These are phyloP conservation scores for Lineolata rhizophorae DNA, from an alignment of 495 filamentous ascomycete species.

Conservation along the genomic window DNA sequence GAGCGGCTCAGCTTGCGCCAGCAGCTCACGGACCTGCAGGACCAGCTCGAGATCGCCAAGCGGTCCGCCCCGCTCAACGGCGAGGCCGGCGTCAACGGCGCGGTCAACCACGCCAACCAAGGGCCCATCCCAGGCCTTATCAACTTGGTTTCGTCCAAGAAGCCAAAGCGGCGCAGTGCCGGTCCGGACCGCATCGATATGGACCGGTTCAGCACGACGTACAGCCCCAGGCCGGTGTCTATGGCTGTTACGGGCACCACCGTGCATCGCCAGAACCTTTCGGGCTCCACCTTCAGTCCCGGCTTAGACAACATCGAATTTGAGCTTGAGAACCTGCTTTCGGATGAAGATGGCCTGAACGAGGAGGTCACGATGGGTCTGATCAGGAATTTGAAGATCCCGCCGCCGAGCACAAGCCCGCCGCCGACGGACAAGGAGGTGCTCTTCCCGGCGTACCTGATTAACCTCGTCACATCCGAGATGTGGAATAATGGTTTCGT, in stretches of 20 bases:
- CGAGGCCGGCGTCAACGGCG: conserved; percentile 54
- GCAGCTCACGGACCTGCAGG: conserved; percentile 74
- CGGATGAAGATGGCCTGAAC: conserved; percentile 86
- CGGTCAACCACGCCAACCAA: conserved; percentile 23
- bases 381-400: conserved; percentile 91
- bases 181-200: conserved; percentile 66
- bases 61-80: conserved; percentile 41
- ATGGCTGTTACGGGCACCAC: conserved; percentile 63
- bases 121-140: conserved; percentile 57
- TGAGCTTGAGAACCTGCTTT: conserved; percentile 79
- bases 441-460: conserved; percentile 92
- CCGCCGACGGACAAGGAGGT: conserved; percentile 95
- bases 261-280: conserved; percentile 38
- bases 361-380: conserved; percentile 91
- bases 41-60: conserved; percentile 75
- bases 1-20: conserved; percentile 70
- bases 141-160: conserved; percentile 92
- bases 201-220: conserved; percentile 74
- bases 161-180: conserved; percentile 85
- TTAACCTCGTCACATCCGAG: conserved; percentile 96
- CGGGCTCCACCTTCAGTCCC: conserved; percentile 52
- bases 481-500: conserved; percentile 99
- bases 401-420: conserved; percentile 58
- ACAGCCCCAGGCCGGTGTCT: conserved; percentile 85
- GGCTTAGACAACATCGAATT: conserved; percentile 71